These are phyloP conservation scores for Auricularia heimuer DNA, from an alignment of 768 basidiomycete genomes.

Conservation along the genomic window DNA sequence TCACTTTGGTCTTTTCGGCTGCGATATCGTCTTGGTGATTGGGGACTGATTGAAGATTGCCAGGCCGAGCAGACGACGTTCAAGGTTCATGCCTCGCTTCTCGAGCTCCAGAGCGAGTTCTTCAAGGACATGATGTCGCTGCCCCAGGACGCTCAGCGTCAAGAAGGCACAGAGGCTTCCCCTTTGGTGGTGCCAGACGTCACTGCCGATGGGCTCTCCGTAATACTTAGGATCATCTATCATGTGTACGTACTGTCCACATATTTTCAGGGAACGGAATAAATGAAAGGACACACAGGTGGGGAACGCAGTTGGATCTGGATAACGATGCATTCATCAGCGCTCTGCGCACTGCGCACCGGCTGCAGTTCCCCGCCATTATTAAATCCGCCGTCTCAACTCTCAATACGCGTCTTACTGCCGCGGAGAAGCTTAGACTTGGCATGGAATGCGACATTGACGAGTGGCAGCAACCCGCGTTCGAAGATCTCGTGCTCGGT, in stretches of 20 bases:
- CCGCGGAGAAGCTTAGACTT: too few species aligned
- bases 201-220: not conserved
- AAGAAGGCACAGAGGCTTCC: not conserved
- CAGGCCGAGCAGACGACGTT: slow-evolving; percentile 25
- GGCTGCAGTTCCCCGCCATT: too few species aligned
- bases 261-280: not conserved
- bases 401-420: too few species aligned
- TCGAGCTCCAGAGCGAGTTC: slow-evolving; percentile 68
- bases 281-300: too few species aligned
- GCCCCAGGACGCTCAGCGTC: slow-evolving; percentile 34
- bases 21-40: not conserved
- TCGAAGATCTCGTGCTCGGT: too few species aligned
- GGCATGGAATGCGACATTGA: too few species aligned
- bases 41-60: not conserved
- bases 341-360: too few species aligned
- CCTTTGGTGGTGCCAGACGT: not conserved
- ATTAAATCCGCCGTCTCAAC: too few species aligned
- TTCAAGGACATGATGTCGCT: slow-evolving; percentile 58
- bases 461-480: too few species aligned
- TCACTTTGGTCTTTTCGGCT: not conserved
- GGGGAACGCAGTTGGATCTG: too few species aligned
- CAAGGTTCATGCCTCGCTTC: slow-evolving; percentile 66
- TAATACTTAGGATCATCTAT: not conserved
- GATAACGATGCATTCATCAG: too few species aligned
- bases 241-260: not conserved